Conservation (phyloP, 2,329 filamentous ascomycete genomes). For the Verruconis gallopava region DNA sequence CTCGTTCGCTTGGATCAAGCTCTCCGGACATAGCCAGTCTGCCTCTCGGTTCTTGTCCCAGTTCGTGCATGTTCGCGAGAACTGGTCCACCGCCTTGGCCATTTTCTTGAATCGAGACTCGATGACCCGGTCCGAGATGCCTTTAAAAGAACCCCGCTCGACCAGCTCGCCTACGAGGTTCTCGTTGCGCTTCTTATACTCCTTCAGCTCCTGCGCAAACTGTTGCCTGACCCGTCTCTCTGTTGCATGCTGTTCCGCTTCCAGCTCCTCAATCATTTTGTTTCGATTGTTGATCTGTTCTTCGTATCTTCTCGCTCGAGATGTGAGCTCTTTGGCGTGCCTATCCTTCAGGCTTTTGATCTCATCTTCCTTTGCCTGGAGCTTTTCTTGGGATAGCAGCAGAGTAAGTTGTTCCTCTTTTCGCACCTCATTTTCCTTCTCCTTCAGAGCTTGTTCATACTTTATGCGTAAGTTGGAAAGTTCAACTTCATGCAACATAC, state of each 20-base stretch:
- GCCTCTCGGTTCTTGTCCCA: neutral
- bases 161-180: neutral
- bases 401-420: no score
- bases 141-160: neutral
- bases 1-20: neutral
- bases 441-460: no score
- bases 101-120: neutral
- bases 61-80: neutral
- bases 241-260: no score
- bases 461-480: no score
- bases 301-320: neutral
- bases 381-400: no score
- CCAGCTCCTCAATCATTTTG: no score
- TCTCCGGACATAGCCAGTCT: neutral
- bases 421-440: neutral
- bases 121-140: neutral
- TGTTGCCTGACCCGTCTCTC: no score
- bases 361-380: neutral
- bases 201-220: neutral
- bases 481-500: no score
- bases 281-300: no score
- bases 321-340: neutral
- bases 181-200: neutral
- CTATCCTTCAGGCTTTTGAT: neutral
- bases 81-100: neutral